Evolutionary conservation across 768 basidiomycete species (phyloP).

Genomic region (Leccinum sublutescens): DNA sequence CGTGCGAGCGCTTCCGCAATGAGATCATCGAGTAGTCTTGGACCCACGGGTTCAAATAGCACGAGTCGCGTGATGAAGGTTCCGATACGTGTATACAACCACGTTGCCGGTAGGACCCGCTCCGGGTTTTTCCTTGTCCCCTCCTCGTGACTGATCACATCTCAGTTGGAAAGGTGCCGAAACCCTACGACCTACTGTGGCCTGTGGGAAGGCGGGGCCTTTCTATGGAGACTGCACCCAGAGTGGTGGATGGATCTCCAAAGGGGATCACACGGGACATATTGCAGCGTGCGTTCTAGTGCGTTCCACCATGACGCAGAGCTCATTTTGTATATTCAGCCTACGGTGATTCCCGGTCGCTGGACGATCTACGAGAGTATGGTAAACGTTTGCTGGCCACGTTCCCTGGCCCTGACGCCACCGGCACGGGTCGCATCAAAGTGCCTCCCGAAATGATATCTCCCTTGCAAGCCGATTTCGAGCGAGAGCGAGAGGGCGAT

Average conservation of each 20-base stretch:
- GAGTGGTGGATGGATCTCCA: constrained; percentile 24
- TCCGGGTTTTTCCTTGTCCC: not conserved
- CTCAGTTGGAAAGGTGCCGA: constrained; percentile 51
- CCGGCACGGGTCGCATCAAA: constrained; percentile 26
- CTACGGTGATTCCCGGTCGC: constrained; percentile 23
- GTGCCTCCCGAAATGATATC: constrained; percentile 25
- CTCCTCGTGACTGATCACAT: not conserved
- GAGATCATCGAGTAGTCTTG: constrained; percentile 30
- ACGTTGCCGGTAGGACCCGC: constrained; percentile 64
- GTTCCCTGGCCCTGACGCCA: constrained; percentile 36
- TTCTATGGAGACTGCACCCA: constrained; percentile 28
- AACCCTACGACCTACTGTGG: constrained; percentile 82
- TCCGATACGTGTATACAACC: constrained; percentile 87
- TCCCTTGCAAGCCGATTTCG: constrained; percentile 23
- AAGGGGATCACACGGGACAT: constrained; percentile 7
- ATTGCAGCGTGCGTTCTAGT: constrained; percentile 17
- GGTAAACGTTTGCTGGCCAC: constrained; percentile 50
- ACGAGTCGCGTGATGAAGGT: constrained; percentile 83
- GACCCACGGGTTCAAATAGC: constrained; percentile 44
- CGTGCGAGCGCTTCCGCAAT: constrained; percentile 45
- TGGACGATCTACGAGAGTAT: constrained; percentile 52
- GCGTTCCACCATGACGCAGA: not conserved
- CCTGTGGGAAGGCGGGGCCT: constrained; percentile 53
- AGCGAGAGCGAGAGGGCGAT: constrained; percentile 41
- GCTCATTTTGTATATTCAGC: constrained; percentile 12